Evolutionary conservation across 441 rosid genomes (phyloP), one percentile per base, ranked within the genome.

Genomic region (Aleurites moluccanus): DNA sequence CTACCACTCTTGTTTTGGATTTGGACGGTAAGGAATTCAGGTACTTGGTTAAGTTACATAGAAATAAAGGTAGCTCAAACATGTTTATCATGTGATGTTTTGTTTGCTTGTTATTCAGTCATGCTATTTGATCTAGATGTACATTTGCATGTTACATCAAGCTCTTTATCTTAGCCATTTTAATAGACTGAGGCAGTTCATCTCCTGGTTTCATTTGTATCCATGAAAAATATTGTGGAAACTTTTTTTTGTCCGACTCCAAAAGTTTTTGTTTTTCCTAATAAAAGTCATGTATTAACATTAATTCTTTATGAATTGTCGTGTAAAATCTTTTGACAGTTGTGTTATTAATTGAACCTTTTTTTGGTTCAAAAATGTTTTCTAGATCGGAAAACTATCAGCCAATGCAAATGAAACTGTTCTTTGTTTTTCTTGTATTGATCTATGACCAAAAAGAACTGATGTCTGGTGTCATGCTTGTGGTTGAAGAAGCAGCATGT

Each of bases 1-100:
- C 91, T 65, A 91, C 90, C 59, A 90, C 98, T 70, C 97, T 96
- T 52, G 99, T 96, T 78, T 83, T 96, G 77, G 99, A 96, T 81
- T 90, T 96, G 77, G 99, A 96, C 71, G 99, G 99, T 92, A 82
- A 85, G 84, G 49, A 77, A 21, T 55, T 40, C 73, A 23, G 30
- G 15, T 55, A 56, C 47, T 77, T 47, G 2, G 10, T 40, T 55
- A 3, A 62, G 4, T 57, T 64, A 9, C 16, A 16, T 67, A 25
- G 21, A 35, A 40, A 53, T 33, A 55, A 30, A 21, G 60, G 65
- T 25, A 20, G 27, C 62, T 52, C 62, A 61, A 33, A 53, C 42
- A 60, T 78, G 55, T 30, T 28, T 42, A 27, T 68, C 18, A 50
- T n/a, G 42, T 35, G 28, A 60, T 18, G 33, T 69, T n/a, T 61